Base-by-base conservation (phyloP, 2,329 filamentous ascomycete genomes). In the Calonectria fujianensis region DNA sequence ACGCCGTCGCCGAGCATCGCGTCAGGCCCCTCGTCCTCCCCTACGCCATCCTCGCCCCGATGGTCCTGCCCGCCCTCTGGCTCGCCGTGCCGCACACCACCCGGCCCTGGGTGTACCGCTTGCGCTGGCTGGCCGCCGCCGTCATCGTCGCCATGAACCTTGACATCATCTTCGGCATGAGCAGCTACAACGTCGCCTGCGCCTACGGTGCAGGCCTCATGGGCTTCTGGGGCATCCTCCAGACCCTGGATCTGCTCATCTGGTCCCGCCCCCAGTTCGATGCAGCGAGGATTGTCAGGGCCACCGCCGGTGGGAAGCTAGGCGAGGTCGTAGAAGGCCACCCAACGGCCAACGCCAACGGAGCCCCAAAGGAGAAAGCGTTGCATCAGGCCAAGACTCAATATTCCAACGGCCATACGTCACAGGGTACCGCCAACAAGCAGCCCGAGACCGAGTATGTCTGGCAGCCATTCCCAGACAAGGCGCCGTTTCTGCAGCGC, bases 381-480 rank as follows among this genome's bases (percentile, higher is more conserved):
- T 37, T 80, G 24, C 77, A 78, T 32, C 73, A 57, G 13, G 20
- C 39, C 27, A 35, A 48, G 48, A 29, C 8, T 20, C 37, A 18
- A 5, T 20, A 9, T 16, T 37, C 64, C 31, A 45, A 31, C 29
- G 50, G 37, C n/a, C 29, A 70, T 50, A 18, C 29, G 24, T 10
- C 50, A 4, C 32, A 18, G 14, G 20, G 29, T 16, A 41, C 35
- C 32, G 31, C 24, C 29, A 29, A 31, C 35, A 41, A 63, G 9
- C 24, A 20, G 45, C n/a, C 45, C 45, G n/a, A 48, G n/a, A 84
- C 85, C 59, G 87, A 90, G 72, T 92, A 92, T 71, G 88, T 89
- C 78, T 93, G 92, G 92, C 88, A 93, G 80, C 83, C 87, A 0
- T 93, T 89, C 76, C 92, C 91, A 0, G 85, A 86, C 5, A 81